Conservation (phyloP, 2,329 filamentous ascomycete species). For the Juglanconis juglandina region DNA sequence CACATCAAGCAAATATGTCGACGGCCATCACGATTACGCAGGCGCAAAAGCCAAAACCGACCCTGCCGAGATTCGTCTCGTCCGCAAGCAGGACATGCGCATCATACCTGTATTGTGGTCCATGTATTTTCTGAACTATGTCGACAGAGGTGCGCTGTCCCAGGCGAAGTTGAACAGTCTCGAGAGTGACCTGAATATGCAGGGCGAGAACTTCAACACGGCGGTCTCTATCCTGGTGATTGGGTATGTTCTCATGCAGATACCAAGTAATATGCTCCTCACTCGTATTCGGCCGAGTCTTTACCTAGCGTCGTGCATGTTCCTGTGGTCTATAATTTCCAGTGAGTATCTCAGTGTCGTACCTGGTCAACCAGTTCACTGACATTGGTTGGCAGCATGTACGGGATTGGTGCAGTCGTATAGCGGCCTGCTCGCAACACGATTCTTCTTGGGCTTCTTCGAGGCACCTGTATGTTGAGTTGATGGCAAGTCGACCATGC, state of each 20-base stretch:
- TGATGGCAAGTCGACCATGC: neutral
- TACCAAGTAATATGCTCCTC: constrained; percentile 45
- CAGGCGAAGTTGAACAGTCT: constrained; percentile 2
- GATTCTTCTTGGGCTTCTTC: constrained; percentile 40
- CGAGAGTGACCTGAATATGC: constrained; percentile 4
- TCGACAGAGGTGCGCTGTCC: neutral
- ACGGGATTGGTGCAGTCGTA: constrained; percentile 41
- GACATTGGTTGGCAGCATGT: constrained; percentile 16
- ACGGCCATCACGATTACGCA: constrained; percentile 27
- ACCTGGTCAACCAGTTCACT: neutral
- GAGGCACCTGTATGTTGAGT: constrained; percentile 32
- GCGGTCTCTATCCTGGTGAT: constrained; percentile 10
- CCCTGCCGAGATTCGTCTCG: constrained; percentile 33
- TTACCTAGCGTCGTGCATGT: constrained; percentile 33
- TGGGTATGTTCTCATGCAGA: constrained; percentile 42
- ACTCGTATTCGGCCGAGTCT: constrained; percentile 32
- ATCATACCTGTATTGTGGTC: constrained; percentile 39
- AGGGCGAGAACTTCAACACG: constrained; percentile 5
- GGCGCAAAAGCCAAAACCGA: constrained; percentile 32
- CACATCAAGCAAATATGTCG: neutral
- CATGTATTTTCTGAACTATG: constrained; percentile 33
- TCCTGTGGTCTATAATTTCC: constrained; percentile 38
- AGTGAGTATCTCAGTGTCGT: constrained; percentile 18
- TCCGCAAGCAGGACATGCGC: constrained; percentile 33
- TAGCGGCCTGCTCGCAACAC: constrained; percentile 37